phyloP scores from a whole-genome alignment of 2,329 filamentous ascomycete species.

The Periconia macrospinosa region DNA sequence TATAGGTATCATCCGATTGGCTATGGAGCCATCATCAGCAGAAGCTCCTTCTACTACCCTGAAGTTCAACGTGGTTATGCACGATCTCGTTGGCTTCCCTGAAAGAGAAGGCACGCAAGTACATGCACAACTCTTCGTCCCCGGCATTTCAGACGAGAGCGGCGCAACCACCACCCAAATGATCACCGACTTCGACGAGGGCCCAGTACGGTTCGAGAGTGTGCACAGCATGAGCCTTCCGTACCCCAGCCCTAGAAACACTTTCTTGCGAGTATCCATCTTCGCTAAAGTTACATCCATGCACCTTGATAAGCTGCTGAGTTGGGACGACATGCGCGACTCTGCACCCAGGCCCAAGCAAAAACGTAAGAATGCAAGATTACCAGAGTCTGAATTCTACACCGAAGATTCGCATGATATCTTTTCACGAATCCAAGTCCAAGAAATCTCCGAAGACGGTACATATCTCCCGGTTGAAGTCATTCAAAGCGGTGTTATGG shows the following conservation, averaged over 20 bases:
- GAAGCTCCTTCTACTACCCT: constrained; percentile 88
- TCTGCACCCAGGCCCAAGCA: constrained; percentile 59
- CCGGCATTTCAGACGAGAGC: constrained; percentile 79
- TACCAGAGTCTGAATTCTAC: constrained; percentile 90
- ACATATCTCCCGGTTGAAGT: constrained; percentile 93
- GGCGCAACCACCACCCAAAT: constrained; percentile 95
- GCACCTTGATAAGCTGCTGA: constrained; percentile 95
- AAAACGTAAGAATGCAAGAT: constrained; percentile 65
- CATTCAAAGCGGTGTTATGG: constrained; percentile 78
- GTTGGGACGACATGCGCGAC: constrained; percentile 98
- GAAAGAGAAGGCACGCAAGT: constrained; percentile 95
- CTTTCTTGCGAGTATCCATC: constrained; percentile 81
- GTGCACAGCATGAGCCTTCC: constrained; percentile 97
- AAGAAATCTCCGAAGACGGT: constrained; percentile 88
- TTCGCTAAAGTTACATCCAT: constrained; percentile 89
- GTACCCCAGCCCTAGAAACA: constrained; percentile 71
- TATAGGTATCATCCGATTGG: constrained; percentile 86
- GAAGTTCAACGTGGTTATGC: constrained; percentile 99
- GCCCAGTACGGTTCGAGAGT: constrained; percentile 90
- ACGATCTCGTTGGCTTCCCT: constrained; percentile 90
- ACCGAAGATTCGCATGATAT: constrained; percentile 93
- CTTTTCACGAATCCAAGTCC: constrained; percentile 82
- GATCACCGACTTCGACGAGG: constrained; percentile 91
- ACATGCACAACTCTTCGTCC: constrained; percentile 94
- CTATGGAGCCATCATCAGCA: constrained; percentile 89